Percentiles rank a stretch among this genome's conserved stretches.
Evolutionary conservation across 2,329 filamentous ascomycete genomes (phyloP).

Genomic region (Sclerotinia trifoliorum): DNA sequence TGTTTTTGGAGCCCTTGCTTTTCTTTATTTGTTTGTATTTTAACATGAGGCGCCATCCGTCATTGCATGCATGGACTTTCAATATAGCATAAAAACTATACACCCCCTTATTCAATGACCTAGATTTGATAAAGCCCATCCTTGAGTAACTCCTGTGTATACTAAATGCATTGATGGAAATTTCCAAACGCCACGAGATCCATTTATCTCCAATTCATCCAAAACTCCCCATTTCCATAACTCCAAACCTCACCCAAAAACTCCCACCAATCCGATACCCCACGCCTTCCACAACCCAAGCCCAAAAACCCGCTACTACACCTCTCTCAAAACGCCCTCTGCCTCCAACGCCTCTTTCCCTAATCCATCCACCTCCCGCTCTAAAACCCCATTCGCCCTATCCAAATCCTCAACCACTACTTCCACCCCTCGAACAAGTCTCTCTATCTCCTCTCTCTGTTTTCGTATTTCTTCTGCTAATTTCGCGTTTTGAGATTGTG

Average conservation of each 20-base stretch:
- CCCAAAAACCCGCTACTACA: neutral
- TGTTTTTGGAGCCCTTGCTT: neutral
- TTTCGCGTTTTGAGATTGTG: constrained; percentile 55
- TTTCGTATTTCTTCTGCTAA: constrained; percentile 51
- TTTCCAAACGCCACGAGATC: neutral
- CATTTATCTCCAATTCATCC: neutral
- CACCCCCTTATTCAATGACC: neutral
- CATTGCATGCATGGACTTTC: neutral
- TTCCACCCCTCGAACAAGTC: constrained; percentile 51
- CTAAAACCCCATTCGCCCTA: constrained; percentile 44
- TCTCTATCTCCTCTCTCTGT: constrained; percentile 56
- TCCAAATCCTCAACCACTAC: constrained; percentile 54
- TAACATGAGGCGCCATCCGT: neutral
- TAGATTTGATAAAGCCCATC: neutral
- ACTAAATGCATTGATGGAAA: no score
- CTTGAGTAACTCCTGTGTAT: neutral
- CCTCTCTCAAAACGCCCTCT: constrained; percentile 25
- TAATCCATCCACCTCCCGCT: constrained; percentile 27
- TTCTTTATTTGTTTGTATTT: neutral
- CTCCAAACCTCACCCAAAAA: neutral
- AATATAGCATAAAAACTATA: neutral
- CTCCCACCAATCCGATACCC: neutral
- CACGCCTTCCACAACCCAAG: neutral
- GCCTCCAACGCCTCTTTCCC: constrained; percentile 32
- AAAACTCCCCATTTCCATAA: neutral